These are phyloP conservation scores for Globisporangium megalacanthum DNA, from an alignment of 352 stramenopile species.

Conservation along the genomic window DNA sequence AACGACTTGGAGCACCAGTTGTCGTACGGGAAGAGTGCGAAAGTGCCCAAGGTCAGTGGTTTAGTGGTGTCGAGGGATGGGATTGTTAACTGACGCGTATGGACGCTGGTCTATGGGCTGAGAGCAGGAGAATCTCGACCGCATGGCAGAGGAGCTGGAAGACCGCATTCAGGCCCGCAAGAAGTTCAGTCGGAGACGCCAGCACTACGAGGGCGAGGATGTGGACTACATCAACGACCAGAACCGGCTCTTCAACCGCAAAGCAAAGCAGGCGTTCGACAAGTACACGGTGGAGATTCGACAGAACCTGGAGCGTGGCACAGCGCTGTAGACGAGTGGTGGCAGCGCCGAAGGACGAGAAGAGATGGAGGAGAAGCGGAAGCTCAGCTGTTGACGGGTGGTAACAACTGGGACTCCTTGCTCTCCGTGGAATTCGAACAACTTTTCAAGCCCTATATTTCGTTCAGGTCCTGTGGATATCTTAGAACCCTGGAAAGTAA, in stretches of 20 bases:
- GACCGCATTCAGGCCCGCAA: constrained; percentile 65
- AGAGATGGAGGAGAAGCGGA: too few relatives aligned
- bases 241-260: constrained; percentile 98
- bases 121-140: constrained; percentile 56
- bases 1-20: constrained; percentile 45
- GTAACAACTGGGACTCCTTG: too few relatives aligned
- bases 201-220: constrained; percentile 86
- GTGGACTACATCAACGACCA: constrained; percentile 98
- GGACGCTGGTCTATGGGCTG: too few relatives aligned
- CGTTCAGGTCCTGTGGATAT: too few relatives aligned
- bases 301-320: constrained; percentile 97
- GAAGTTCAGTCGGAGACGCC: constrained; percentile 70
- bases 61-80: constrained; percentile 11
- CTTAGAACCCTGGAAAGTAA: too few relatives aligned
- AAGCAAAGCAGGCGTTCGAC: constrained; percentile 95
- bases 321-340: constrained; percentile 79
- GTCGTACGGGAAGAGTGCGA: constrained; percentile 56
- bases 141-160: constrained; percentile 71
- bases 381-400: too few relatives aligned
- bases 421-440: too few relatives aligned
- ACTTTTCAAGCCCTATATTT: too few relatives aligned
- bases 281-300: constrained; percentile 98
- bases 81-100: too few relatives aligned
- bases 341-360: too few relatives aligned
- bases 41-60: constrained; percentile 38